A percentile compares a stretch with the other conserved stretches of the same genome.
These are phyloP conservation scores for Sporisorium iseilematis-ciliati DNA, from an alignment of 1,284 basidiomycete genomes.

Conservation along the genomic window DNA sequence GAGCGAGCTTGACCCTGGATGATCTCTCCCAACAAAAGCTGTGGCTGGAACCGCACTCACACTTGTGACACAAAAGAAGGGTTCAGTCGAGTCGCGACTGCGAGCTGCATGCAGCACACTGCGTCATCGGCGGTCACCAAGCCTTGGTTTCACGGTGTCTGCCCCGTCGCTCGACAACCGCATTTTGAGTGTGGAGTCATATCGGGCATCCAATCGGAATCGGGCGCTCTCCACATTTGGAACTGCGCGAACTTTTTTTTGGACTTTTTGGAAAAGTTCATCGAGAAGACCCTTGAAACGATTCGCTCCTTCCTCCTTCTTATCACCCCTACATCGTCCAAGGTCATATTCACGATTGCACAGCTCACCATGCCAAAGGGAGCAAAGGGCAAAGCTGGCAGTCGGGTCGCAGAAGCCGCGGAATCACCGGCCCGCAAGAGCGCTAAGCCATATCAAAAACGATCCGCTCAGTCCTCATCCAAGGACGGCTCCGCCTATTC, in stretches of 20 bases:
- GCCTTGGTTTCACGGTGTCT: conserved; percentile 4
- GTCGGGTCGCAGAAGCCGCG: conserved; percentile 4
- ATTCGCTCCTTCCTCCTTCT: neutral
- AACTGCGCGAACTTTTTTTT: neutral
- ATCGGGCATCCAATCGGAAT: neutral
- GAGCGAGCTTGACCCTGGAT: neutral
- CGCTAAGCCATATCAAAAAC: conserved; percentile 21
- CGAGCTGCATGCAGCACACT: conserved; percentile 7
- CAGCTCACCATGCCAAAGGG: conserved; percentile 27
- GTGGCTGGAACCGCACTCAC: neutral
- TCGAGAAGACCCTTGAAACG: neutral
- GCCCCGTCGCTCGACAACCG: neutral
- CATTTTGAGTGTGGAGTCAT: neutral
- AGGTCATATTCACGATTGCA: neutral
- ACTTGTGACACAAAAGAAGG: conserved; percentile 1
- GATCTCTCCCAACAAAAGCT: conserved; percentile 18
- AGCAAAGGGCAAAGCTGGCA: conserved; percentile 23
- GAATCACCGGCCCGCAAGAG: conserved; percentile 8
- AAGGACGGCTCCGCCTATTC: conserved; percentile 2
- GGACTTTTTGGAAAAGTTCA: conserved; percentile 1
- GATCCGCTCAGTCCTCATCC: conserved; percentile 15
- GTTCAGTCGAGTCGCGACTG: neutral
- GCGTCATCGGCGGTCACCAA: conserved; percentile 25
- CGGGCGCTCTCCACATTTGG: conserved; percentile 8
- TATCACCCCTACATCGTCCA: conserved; percentile 1